phyloP scores from a whole-genome alignment of 2,329 filamentous ascomycete species.

The Pestalotiopsis fici region DNA sequence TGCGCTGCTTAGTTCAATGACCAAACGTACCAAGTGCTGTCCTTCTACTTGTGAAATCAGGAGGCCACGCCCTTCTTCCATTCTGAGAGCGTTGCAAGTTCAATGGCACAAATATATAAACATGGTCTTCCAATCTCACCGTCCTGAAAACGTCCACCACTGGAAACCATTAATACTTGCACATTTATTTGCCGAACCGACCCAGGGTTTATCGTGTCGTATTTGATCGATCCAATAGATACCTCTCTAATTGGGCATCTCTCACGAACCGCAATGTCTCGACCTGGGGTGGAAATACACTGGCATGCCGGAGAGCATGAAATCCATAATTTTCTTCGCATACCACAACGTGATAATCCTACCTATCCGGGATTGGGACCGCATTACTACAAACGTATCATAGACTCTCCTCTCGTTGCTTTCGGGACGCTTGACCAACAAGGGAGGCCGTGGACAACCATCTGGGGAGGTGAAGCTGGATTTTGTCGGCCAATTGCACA shows the following conservation, averaged over 20 bases:
- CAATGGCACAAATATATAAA: no score
- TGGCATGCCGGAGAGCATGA: constrained; percentile 69
- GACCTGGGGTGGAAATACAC: not conserved
- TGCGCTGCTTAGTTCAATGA: no score
- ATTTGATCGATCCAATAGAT: no score
- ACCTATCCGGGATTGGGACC: constrained; percentile 64
- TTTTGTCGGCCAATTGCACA: constrained; percentile 66
- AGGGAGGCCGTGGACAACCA: constrained; percentile 71
- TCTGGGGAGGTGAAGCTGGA: constrained; percentile 75
- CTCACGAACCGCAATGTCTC: not conserved
- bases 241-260: not conserved
- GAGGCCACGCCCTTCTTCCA: no score
- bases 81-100: no score
- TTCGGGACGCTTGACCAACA: constrained; percentile 70
- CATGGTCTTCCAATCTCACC: no score
- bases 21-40: no score
- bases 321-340: constrained; percentile 63
- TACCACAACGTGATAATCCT: constrained; percentile 64
- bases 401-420: constrained; percentile 67
- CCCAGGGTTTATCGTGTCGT: not conserved
- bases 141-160: no score
- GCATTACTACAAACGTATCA: constrained; percentile 61
- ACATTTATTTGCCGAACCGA: not conserved
- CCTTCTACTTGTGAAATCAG: no score
- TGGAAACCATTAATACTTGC: no score